Conservation (phyloP, 306 rosid genomes). For the Sindora glabra region DNA sequence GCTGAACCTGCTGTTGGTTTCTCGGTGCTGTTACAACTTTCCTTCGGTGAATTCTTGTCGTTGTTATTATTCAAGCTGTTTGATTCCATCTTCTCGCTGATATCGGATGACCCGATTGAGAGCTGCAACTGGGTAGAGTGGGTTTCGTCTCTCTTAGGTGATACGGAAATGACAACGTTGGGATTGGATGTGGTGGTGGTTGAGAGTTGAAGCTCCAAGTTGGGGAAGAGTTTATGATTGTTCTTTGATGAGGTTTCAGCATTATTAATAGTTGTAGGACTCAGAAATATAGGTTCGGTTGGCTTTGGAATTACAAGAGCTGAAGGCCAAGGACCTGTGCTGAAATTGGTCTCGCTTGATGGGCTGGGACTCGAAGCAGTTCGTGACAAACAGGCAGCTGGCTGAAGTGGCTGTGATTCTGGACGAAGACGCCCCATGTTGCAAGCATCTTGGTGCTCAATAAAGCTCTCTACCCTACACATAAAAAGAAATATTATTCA, state of each 20-base stretch:
- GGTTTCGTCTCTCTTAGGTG: conserved; percentile 34
- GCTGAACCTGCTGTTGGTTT: conserved; percentile 10
- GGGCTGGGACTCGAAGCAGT: conserved; percentile 98
- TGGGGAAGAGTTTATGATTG: conserved; percentile 32
- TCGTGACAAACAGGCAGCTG: conserved; percentile 61
- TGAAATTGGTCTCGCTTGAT: conserved; percentile 79
- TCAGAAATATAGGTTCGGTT: conserved; percentile 30
- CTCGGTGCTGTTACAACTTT: conserved; percentile 34
- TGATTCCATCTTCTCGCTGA: conserved; percentile 33
- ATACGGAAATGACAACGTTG: conserved; percentile 14
- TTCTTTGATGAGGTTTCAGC: conserved; percentile 12
- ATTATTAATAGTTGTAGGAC: conserved; percentile 16
- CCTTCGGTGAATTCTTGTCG: conserved; percentile 40
- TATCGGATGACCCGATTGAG: conserved; percentile 78
- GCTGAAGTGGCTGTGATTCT: conserved; percentile 52
- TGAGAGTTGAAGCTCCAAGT: conserved; percentile 89
- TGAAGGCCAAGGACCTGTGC: conserved; percentile 44
- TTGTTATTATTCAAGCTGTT: too few species aligned
- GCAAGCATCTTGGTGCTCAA: conserved; percentile 98
- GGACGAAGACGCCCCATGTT: conserved; percentile 62
- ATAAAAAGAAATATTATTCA: not conserved
- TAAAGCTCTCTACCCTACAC: conserved; percentile 93
- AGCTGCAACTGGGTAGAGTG: conserved; percentile 73
- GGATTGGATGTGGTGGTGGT: conserved; percentile 26
- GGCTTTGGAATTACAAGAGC: conserved; percentile 31